Conservation (phyloP, 306 rosid species). For the Canavalia gladiata region DNA sequence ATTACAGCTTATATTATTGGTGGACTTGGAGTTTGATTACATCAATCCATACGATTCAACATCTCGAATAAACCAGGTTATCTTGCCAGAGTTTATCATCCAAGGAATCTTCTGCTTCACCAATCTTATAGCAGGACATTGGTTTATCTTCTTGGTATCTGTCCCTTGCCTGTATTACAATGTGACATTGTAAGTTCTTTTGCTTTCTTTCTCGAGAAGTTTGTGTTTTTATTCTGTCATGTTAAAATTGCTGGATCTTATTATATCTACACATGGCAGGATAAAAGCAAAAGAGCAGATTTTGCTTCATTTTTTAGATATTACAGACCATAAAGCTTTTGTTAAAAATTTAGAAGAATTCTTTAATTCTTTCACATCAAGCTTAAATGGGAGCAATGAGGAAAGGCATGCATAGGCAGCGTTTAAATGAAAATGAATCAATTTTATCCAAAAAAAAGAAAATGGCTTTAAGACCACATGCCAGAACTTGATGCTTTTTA, state of each 20-base stretch:
- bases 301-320: conserved; percentile 11
- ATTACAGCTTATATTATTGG: conserved; percentile 88
- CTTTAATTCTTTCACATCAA: conserved; percentile 22
- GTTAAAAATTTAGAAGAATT: not conserved
- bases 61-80: conserved; percentile 68
- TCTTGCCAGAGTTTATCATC: conserved; percentile 82
- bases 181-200: conserved; percentile 70
- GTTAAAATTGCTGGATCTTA: conserved; percentile 18
- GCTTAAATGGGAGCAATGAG: not conserved
- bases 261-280: not conserved
- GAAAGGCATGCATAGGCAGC: not conserved
- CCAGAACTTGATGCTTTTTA: not conserved
- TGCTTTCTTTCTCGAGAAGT: conserved; percentile 14
- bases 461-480: not conserved
- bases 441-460: not conserved
- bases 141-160: conserved; percentile 73
- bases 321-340: conserved; percentile 8
- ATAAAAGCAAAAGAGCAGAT: conserved; percentile 8
- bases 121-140: conserved; percentile 74
- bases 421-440: conserved; percentile 11
- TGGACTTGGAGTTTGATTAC: conserved; percentile 90
- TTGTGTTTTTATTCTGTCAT: conserved; percentile 12
- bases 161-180: conserved; percentile 84
- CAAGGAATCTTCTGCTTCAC: conserved; percentile 71
- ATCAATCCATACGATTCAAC: conserved; percentile 94